phyloP scores from a whole-genome alignment of 306 rosid genomes.

The Adenanthera pavonina region DNA sequence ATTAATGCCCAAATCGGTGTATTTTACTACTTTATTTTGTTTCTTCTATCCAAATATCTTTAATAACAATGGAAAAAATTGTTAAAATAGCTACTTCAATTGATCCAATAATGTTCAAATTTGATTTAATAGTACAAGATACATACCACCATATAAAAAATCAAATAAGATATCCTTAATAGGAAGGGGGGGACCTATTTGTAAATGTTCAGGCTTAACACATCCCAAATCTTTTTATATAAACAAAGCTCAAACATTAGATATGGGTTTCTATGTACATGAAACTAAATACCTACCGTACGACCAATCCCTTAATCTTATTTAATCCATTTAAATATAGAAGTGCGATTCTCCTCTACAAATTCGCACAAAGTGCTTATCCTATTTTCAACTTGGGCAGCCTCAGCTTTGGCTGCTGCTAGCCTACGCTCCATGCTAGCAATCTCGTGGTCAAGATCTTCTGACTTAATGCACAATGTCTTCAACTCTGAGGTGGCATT shows the following conservation, averaged over 20 bases:
- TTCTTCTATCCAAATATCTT: not conserved
- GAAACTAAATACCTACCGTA: not conserved
- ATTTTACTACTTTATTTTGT: not conserved
- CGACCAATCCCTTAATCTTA: not conserved
- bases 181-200: not conserved
- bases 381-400: not conserved
- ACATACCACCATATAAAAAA: too few species aligned
- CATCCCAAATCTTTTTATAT: not conserved
- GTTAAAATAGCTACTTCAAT: too few species aligned
- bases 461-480: not conserved
- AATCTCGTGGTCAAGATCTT: not conserved
- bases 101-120: too few species aligned
- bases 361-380: constrained; percentile 16
- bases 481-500: not conserved
- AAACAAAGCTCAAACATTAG: not conserved
- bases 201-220: not conserved
- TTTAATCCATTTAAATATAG: not conserved
- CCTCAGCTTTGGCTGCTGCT: constrained; percentile 11
- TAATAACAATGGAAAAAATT: not conserved
- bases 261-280: not conserved
- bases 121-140: too few species aligned
- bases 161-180: too few species aligned
- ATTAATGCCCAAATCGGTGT: not conserved
- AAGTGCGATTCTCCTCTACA: not conserved
- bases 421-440: not conserved